Percentiles rank a stretch among this genome's conserved stretches.
Conservation (phyloP, 2,329 filamentous ascomycete species). For the Xylaria sp. region DNA sequence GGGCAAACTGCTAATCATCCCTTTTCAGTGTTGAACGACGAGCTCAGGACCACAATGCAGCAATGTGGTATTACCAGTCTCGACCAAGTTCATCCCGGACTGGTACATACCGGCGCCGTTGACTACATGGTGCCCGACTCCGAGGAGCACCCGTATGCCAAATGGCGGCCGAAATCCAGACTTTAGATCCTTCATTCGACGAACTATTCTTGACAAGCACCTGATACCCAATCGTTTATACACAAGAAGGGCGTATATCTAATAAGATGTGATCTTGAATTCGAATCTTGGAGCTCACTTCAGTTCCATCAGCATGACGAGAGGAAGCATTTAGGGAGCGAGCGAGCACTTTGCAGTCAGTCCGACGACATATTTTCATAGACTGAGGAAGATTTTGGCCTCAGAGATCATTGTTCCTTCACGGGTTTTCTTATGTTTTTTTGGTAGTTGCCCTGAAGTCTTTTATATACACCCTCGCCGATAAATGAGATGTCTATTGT, state of each 20-base stretch:
- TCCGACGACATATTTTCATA: background rate
- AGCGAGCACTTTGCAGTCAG: background rate
- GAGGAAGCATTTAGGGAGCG: background rate
- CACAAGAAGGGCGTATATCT: background rate
- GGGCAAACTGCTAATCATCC: slow-evolving; percentile 6
- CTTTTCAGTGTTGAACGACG: slow-evolving; percentile 47
- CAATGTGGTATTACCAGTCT: slow-evolving; percentile 59
- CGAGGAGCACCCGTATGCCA: slow-evolving; percentile 43
- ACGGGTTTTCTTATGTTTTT: background rate
- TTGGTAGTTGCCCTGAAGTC: background rate
- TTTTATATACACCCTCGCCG: no score
- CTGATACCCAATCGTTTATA: background rate
- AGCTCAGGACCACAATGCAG: slow-evolving; percentile 61
- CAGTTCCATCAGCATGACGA: background rate
- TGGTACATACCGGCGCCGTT: slow-evolving; percentile 51
- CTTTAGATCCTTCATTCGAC: slow-evolving; percentile 17
- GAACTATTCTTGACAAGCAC: background rate
- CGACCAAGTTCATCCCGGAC: slow-evolving; percentile 54
- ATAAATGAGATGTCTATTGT: no score
- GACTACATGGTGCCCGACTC: slow-evolving; percentile 42
- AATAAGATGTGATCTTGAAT: background rate
- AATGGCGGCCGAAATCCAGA: slow-evolving; percentile 34
- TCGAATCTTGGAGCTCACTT: background rate
- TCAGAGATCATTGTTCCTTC: background rate
- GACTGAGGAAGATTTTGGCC: background rate